Evolutionary conservation across 768 basidiomycete species (phyloP), one percentile per base, ranked within the genome.

Genomic region (Leccinum variicolor): DNA sequence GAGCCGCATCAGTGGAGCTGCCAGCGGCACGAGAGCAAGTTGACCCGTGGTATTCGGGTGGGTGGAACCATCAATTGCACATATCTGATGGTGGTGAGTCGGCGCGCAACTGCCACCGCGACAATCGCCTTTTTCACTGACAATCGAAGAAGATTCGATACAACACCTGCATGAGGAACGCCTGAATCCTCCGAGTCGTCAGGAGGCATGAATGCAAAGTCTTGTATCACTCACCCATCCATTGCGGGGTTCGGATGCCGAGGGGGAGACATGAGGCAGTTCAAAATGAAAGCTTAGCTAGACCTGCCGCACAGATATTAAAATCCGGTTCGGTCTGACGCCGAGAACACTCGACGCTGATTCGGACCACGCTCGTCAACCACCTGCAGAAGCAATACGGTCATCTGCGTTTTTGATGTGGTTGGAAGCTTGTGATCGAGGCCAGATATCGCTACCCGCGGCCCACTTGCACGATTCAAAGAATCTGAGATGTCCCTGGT

Each of bases 271-370:
- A 68, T 54, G 69, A 62, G 60, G 59, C 43, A 14, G 36, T 59
- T 25, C 13, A 34, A 53, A 31, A 67, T 71, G 69, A 71, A 71
- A 66, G 60, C 19, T 62, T 61, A 64, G 39, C 55, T 48, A 48
- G 49, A 14, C 17, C 36, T n/a, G 34, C 9, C 17, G 45, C 17
- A 31, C 45, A 43, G 56, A 60, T 31, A 62, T 54, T 47, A 26
- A 47, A 33, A 65, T 59, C 59, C 52, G 55, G 61, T 59, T 60
- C 64, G 62, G 49, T 64, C 69, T 63, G 66, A 54, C 54, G 51
- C 64, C 69, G 62, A 68, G 58, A 31, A 55, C 57, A 43, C 15
- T 56, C 59, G 50, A 25, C 23, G 34, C 29, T 50, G 53, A 52
- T 55, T 11, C 29, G 56, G 17, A 62, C 41, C 59, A 43, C 33